Evolutionary conservation across 208 protist species (phyloP).

Genomic region (Porcisia hertigi): DNA sequence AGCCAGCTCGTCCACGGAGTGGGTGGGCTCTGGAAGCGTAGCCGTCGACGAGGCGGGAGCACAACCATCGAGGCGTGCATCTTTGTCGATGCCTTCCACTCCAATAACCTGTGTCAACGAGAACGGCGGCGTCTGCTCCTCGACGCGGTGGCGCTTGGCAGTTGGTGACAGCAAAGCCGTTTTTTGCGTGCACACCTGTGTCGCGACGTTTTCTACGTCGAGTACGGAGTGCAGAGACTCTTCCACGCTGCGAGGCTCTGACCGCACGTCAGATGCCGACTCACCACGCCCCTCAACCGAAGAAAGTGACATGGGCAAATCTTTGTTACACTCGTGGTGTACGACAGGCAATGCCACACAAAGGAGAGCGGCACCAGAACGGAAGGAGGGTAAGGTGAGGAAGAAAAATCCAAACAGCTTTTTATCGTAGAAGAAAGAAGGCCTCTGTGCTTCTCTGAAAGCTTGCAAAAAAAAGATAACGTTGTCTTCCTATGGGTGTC

Average conservation of each 20-base stretch:
- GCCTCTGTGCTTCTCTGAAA: too few relatives aligned
- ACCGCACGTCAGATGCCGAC: not conserved
- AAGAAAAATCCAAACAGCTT: too few relatives aligned
- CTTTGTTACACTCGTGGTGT: not conserved
- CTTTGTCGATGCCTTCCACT: too few relatives aligned
- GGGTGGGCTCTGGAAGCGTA: not conserved
- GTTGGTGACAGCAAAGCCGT: not conserved
- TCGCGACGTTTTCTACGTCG: not conserved
- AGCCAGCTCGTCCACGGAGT: not conserved
- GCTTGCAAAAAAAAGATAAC: too few relatives aligned
- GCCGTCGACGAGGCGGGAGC: not conserved
- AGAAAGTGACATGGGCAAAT: not conserved
- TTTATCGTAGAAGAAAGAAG: too few relatives aligned
- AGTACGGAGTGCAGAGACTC: not conserved
- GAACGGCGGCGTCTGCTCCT: not conserved
- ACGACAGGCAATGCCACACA: too few relatives aligned
- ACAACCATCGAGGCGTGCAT: not conserved
- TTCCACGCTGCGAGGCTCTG: not conserved
- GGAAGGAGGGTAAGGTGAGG: too few relatives aligned
- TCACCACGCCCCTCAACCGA: not conserved
- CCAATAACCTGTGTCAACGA: not conserved
- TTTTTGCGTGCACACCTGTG: not conserved
- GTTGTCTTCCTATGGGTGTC: too few relatives aligned
- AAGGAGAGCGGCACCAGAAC: not conserved
- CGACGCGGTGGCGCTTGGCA: conserved; percentile 1